A percentile compares a stretch with the other conserved stretches of the same genome.
Conservation (phyloP, 2,329 filamentous ascomycete genomes). For the Diplocarpon rosae region DNA sequence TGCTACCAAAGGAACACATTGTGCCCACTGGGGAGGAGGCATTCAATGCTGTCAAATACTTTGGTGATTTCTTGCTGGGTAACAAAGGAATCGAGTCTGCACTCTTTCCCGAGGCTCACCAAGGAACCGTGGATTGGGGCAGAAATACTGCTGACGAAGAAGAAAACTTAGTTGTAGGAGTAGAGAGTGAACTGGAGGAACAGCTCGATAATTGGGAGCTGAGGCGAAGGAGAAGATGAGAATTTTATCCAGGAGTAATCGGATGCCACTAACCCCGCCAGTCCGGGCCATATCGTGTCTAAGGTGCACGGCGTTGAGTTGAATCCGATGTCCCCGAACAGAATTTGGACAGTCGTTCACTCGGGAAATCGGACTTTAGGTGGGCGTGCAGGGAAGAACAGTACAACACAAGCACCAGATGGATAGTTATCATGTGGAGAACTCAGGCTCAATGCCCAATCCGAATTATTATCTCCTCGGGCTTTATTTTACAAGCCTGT, state of each 20-base stretch:
- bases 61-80: slow-evolving; percentile 68
- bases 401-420: no score
- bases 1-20: slow-evolving; percentile 78
- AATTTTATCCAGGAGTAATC: not conserved
- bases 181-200: slow-evolving; percentile 10
- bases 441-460: no score
- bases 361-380: no score
- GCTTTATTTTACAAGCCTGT: no score
- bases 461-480: no score
- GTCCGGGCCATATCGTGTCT: no score
- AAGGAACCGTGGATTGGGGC: not conserved
- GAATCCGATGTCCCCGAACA: no score
- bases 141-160: not conserved
- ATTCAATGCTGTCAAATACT: slow-evolving; percentile 70
- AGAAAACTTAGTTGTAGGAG: not conserved
- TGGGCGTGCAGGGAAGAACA: no score
- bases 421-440: no score
- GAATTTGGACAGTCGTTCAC: no score
- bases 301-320: no score
- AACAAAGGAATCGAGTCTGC: slow-evolving; percentile 53
- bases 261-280: no score
- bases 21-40: slow-evolving; percentile 83
- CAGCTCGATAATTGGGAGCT: slow-evolving; percentile 21
- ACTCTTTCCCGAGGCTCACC: slow-evolving; percentile 14
- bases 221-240: slow-evolving; percentile 12